phyloP scores from a whole-genome alignment of 345 rosid genomes.

The Trapa bicornis region DNA sequence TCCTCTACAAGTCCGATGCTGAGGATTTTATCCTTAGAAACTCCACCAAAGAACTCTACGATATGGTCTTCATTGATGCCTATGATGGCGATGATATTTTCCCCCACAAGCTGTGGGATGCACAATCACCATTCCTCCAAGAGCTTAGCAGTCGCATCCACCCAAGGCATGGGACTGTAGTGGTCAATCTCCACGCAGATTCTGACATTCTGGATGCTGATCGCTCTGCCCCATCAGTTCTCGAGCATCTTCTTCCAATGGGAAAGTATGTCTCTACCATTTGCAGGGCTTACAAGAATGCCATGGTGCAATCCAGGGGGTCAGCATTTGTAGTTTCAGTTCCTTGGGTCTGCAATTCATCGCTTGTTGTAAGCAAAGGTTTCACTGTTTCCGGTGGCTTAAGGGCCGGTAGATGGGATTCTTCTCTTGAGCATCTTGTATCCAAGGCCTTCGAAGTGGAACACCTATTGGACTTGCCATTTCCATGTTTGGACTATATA shows the following conservation, averaged over 20 bases:
- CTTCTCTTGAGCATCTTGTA: slow-evolving; percentile 21
- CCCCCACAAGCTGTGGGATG: slow-evolving; percentile 74
- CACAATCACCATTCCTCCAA: slow-evolving; percentile 48
- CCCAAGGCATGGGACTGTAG: slow-evolving; percentile 61
- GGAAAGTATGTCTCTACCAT: slow-evolving; percentile 46
- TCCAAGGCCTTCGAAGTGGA: slow-evolving; percentile 50
- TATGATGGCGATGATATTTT: slow-evolving; percentile 88
- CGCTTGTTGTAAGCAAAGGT: slow-evolving; percentile 68
- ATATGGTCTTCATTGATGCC: slow-evolving; percentile 78
- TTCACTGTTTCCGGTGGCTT: slow-evolving; percentile 13
- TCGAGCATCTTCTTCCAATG: slow-evolving; percentile 26
- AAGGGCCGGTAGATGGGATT: slow-evolving; percentile 16
- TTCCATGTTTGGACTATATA: slow-evolving; percentile 52
- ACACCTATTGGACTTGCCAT: slow-evolving; percentile 40
- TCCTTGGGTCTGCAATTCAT: slow-evolving; percentile 68
- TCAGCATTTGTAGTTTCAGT: slow-evolving; percentile 45
- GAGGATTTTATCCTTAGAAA: slow-evolving; percentile 46
- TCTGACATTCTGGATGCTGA: slow-evolving; percentile 18
- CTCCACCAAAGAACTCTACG: slow-evolving; percentile 26
- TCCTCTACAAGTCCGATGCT: slow-evolving; percentile 65
- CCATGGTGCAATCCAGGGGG: slow-evolving; percentile 27
- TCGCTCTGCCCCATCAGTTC: slow-evolving; percentile 16
- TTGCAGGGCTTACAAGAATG: slow-evolving; percentile 47
- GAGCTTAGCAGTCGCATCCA: slow-evolving; percentile 46
- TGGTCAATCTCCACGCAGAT: slow-evolving; percentile 84